These are phyloP conservation scores for Vitis hybrid DNA, from an alignment of 177 flowering plant species.

Conservation along the genomic window DNA sequence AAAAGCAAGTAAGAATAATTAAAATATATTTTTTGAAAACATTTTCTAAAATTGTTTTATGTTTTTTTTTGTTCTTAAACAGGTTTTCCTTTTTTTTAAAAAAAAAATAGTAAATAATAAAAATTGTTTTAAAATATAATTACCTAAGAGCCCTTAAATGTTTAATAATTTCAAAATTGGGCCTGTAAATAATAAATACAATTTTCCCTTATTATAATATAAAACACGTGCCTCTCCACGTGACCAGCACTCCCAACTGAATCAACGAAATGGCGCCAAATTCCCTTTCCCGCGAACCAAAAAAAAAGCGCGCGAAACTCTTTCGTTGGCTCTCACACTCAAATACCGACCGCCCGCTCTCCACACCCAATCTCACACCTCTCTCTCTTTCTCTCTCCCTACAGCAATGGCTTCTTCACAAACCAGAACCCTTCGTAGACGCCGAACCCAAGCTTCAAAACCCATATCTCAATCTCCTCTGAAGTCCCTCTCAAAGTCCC, in stretches of 20 bases:
- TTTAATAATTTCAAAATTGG: too few relatives aligned
- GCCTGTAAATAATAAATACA: too few relatives aligned
- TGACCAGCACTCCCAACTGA: not conserved
- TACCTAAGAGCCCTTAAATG: too few relatives aligned
- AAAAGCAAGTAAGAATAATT: too few relatives aligned
- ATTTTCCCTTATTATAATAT: not conserved
- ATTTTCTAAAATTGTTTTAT: too few relatives aligned
- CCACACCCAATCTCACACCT: too few relatives aligned
- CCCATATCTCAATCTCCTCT: constrained; percentile 18
- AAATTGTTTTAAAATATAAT: too few relatives aligned
- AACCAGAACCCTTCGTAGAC: constrained; percentile 19
- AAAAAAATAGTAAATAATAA: too few relatives aligned
- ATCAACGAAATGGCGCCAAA: constrained; percentile 15
- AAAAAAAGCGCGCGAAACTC: constrained; percentile 11
- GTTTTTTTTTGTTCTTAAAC: too few relatives aligned
- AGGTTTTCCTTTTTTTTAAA: too few relatives aligned
- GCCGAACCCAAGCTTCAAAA: constrained; percentile 57
- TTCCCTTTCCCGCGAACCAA: constrained; percentile 10
- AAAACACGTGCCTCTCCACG: not conserved
- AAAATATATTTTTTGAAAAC: too few relatives aligned
- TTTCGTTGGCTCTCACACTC: not conserved
- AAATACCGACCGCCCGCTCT: not conserved
- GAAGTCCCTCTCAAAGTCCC: not conserved
- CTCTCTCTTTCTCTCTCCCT: not conserved
- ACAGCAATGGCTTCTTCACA: not conserved